Evolutionary conservation across 169 alveolate species (phyloP), one percentile per base, ranked within the genome.

Genomic region (Plasmodium yoelii): DNA sequence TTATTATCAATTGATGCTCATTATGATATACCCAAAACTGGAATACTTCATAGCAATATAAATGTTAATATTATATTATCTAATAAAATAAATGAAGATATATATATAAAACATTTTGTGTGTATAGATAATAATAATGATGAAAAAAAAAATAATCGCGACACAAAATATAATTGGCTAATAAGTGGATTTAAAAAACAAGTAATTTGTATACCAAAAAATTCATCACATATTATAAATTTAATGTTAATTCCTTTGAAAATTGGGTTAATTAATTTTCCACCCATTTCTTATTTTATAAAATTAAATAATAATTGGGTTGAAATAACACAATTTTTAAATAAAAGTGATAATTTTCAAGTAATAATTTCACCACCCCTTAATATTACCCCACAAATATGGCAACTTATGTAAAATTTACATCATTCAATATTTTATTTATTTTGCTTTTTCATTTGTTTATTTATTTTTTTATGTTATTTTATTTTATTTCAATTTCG

Each of bases 361-460:
- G 64, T 82, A 28, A 82, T 82, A 49, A 68, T 82, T 82, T 67
- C 90, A 3, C 90, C 90, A n/a, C 49, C 90, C n/a, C 84, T 67
- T 57, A 80, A 82, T 5, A 67, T 82, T 56, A 67, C 55, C 28
- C 90, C 90, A 5, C 59, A 82, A n/a, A 51, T 82, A 49, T 82
- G 82, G 80, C 84, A 82, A 47, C 44, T 82, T 19, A 61, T 70
- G 18, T 82, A 82, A 26, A 34, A 12, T 15, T 0, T 63, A 9
- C 2, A 19, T 12, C 34, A 51, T 13, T 5, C 4, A 13, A 9
- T 51, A n/a, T 51, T 51, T n/a, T 13, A 51, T 9, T 49, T 49
- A 12, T 49, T 12, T 12, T 10, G 19, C 24, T 57, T 18, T 13
- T 8, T 57, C 22, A 15, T n/a, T n/a, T 18, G n/a, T 57, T 57